Evolutionary conservation across 2,329 filamentous ascomycete species (phyloP).

Genomic region (Ceratocystis variospora): DNA sequence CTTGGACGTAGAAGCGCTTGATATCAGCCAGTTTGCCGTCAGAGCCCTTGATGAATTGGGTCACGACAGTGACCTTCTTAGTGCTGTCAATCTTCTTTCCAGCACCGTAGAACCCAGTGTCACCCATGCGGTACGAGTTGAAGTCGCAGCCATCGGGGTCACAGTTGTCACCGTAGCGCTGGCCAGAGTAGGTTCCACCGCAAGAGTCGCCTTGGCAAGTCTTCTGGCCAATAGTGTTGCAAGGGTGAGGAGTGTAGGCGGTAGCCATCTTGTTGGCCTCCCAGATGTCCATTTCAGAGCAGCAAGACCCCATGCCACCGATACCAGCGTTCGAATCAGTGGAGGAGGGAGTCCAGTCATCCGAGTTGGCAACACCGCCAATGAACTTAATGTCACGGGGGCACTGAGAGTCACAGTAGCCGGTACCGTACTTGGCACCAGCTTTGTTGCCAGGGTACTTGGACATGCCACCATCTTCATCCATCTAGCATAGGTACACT

Average conservation of each 20-base stretch:
- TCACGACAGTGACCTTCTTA: conserved; percentile 46
- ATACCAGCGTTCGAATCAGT: conserved; percentile 39
- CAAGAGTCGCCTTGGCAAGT: conserved; percentile 25
- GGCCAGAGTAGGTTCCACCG: conserved; percentile 35
- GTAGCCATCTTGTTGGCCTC: conserved; percentile 42
- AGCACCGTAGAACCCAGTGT: conserved; percentile 45
- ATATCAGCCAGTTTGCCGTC: conserved; percentile 29
- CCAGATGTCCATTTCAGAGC: conserved; percentile 47
- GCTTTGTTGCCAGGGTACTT: conserved; percentile 33
- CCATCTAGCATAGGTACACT: conserved; percentile 28
- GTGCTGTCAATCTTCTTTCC: conserved; percentile 44
- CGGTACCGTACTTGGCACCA: conserved; percentile 41
- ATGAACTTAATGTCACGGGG: conserved; percentile 38
- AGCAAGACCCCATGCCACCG: conserved; percentile 39
- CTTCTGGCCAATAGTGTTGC: conserved; percentile 25
- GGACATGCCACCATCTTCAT: conserved; percentile 36
- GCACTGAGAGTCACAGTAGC: conserved; percentile 39
- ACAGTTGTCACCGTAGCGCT: conserved; percentile 44
- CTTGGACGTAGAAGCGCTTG: conserved; percentile 47
- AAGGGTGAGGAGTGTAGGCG: conserved; percentile 44
- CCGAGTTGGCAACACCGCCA: conserved; percentile 32
- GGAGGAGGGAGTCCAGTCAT: conserved; percentile 33
- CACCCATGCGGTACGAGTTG: conserved; percentile 50
- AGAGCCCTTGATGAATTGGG: conserved; percentile 35
- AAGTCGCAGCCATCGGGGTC: conserved; percentile 53